Percentiles rank a stretch among this genome's conserved stretches.
phyloP scores from a whole-genome alignment of 345 rosid genomes.

The Bruguiera sexangula region DNA sequence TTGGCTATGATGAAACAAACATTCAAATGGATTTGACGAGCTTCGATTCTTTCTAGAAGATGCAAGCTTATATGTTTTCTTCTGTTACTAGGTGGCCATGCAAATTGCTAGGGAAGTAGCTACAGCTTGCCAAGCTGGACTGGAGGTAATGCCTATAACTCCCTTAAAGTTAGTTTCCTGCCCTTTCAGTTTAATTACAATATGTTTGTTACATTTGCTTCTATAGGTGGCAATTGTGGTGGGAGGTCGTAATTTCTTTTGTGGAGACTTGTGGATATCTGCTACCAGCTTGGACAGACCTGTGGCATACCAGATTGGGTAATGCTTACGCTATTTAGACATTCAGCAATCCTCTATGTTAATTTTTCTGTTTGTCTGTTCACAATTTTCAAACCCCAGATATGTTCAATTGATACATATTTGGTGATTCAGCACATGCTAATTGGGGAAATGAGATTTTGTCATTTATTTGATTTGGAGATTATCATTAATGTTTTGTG shows the following conservation, averaged over 20 bases:
- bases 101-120: conserved; percentile 77
- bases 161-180: background rate
- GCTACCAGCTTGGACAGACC: conserved; percentile 77
- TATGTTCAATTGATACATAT: too few species aligned
- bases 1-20: background rate
- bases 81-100: conserved; percentile 54
- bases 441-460: too few species aligned
- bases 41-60: background rate
- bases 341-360: background rate
- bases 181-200: conserved; percentile 1
- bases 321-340: conserved; percentile 4
- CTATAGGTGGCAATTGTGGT: conserved; percentile 80
- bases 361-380: background rate
- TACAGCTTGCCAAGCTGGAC: conserved; percentile 67
- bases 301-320: conserved; percentile 87
- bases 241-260: conserved; percentile 84
- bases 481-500: too few species aligned
- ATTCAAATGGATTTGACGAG: background rate
- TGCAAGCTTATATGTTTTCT: background rate
- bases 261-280: conserved; percentile 74
- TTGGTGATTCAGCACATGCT: too few species aligned
- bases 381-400: too few species aligned
- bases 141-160: conserved; percentile 49
- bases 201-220: background rate
- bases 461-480: too few species aligned